These are phyloP conservation scores for Acorus calamus DNA, from an alignment of 106 monocot species.

Conservation along the genomic window DNA sequence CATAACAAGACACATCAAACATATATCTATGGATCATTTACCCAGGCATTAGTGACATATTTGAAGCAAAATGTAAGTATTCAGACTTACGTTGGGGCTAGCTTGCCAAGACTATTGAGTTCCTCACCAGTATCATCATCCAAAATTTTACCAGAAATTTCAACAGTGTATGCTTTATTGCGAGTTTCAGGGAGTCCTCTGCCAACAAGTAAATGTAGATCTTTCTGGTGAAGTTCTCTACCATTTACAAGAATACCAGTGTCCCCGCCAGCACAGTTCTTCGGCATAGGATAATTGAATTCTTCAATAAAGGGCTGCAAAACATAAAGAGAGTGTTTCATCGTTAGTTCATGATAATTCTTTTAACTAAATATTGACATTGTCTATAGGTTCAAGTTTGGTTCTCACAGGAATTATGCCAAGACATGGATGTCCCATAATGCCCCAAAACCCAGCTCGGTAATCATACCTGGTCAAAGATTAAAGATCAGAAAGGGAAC, in stretches of 20 bases:
- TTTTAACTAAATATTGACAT: not conserved
- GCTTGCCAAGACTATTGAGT: conserved; percentile 83
- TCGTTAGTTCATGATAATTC: not conserved
- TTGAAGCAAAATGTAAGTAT: not conserved
- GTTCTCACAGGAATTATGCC: conserved; percentile 93
- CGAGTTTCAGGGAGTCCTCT: conserved; percentile 56
- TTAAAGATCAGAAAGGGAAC: not conserved
- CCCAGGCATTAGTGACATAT: too few species aligned
- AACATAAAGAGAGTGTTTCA: not conserved
- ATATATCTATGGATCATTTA: too few species aligned
- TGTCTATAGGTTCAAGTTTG: not conserved
- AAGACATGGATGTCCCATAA: conserved; percentile 75
- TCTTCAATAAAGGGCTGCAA: conserved; percentile 91
- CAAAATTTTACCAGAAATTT: conserved; percentile 80
- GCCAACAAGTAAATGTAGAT: conserved; percentile 64
- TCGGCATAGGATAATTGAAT: conserved; percentile 82
- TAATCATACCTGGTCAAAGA: conserved; percentile 76
- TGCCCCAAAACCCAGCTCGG: conserved; percentile 95
- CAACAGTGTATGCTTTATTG: conserved; percentile 54
- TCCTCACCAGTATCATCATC: conserved; percentile 84
- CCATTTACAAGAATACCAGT: conserved; percentile 82
- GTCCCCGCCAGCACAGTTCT: conserved; percentile 76
- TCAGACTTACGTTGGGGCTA: conserved; percentile 87
- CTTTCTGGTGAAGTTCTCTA: conserved; percentile 88
- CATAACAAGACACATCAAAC: too few species aligned